Evolutionary conservation across 345 rosid species (phyloP).

Genomic region (Gossypium mustelinum): DNA sequence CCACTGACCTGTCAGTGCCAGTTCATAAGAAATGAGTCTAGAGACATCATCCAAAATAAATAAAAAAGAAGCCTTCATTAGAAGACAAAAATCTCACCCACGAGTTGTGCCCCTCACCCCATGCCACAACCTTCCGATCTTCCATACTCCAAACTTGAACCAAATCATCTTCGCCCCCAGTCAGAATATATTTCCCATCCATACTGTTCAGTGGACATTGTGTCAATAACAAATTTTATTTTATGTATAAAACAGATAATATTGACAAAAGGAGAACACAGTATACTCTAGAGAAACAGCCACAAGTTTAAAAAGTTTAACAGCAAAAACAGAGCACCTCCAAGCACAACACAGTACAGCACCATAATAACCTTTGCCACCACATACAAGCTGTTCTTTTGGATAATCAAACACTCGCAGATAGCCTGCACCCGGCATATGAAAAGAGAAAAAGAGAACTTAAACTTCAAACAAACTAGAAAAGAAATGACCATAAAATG

Average conservation of each 20-base stretch:
- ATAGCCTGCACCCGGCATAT: conserved; percentile 52
- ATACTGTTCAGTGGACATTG: conserved; percentile 48
- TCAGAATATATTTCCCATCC: conserved; percentile 94
- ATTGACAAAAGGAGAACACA: background rate
- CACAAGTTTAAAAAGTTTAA: background rate
- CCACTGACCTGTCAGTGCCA: conserved; percentile 83
- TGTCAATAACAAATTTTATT: conserved; percentile 14
- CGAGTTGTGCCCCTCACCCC: conserved; percentile 99
- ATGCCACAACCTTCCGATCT: conserved; percentile 95
- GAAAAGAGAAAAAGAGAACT: background rate
- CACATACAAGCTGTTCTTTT: conserved; percentile 52
- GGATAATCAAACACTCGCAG: conserved; percentile 88
- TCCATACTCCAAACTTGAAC: conserved; percentile 99
- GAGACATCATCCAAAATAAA: conserved; percentile 12
- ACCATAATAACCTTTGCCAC: conserved; percentile 81
- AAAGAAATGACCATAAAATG: conserved; percentile 7
- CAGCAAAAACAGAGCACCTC: conserved; percentile 40
- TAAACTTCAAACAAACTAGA: conserved; percentile 14
- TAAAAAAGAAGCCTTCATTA: background rate
- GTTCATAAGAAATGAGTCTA: conserved; percentile 23
- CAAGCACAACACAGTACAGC: conserved; percentile 74
- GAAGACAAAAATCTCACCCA: conserved; percentile 62
- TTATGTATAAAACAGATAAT: conserved; percentile 1
- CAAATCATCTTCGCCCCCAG: conserved; percentile 99
- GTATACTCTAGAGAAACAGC: conserved; percentile 6